phyloP scores from a whole-genome alignment of 768 basidiomycete genomes.

The Boletus coccyginus region DNA sequence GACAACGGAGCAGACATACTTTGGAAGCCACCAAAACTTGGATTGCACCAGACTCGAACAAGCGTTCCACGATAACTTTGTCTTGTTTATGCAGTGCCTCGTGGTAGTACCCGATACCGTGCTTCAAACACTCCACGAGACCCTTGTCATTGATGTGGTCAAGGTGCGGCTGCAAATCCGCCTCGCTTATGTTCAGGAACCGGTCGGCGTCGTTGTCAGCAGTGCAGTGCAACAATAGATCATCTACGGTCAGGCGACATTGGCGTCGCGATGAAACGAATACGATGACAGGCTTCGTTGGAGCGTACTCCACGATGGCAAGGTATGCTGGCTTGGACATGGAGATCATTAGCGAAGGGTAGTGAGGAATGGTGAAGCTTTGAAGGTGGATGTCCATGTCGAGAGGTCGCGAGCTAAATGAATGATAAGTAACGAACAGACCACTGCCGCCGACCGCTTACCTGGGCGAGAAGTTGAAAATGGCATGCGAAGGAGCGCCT shows the following conservation, averaged over 20 bases:
- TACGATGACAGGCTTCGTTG: conserved; percentile 81
- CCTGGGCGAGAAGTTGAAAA: conserved; percentile 98
- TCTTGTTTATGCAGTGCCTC: conserved; percentile 92
- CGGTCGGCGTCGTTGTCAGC: conserved; percentile 83
- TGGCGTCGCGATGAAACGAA: conserved; percentile 94
- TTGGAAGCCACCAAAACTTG: conserved; percentile 94
- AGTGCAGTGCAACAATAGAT: conserved; percentile 82
- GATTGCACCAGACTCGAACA: conserved; percentile 93
- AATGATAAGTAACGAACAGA: conserved; percentile 10
- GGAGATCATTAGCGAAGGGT: conserved; percentile 96
- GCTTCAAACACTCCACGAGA: conserved; percentile 76
- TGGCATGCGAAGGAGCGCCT: conserved; percentile 87
- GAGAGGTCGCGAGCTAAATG: conserved; percentile 80
- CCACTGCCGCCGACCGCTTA: conserved; percentile 27
- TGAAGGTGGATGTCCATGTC: conserved; percentile 98
- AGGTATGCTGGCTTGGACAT: conserved; percentile 99
- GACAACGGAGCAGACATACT: conserved; percentile 41
- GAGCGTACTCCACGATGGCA: conserved; percentile 84
- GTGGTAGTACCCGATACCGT: conserved; percentile 94
- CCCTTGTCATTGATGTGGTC: conserved; percentile 77
- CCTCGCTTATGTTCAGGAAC: conserved; percentile 86
- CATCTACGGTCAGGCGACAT: conserved; percentile 90
- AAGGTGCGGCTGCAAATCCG: conserved; percentile 82
- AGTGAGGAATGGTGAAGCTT: conserved; percentile 94
- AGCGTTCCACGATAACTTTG: conserved; percentile 86